Percentiles rank a stretch among this genome's conserved stretches.
These are phyloP conservation scores for Fusarium protoensiforme DNA, from an alignment of 2,329 filamentous ascomycete genomes.

Conservation along the genomic window DNA sequence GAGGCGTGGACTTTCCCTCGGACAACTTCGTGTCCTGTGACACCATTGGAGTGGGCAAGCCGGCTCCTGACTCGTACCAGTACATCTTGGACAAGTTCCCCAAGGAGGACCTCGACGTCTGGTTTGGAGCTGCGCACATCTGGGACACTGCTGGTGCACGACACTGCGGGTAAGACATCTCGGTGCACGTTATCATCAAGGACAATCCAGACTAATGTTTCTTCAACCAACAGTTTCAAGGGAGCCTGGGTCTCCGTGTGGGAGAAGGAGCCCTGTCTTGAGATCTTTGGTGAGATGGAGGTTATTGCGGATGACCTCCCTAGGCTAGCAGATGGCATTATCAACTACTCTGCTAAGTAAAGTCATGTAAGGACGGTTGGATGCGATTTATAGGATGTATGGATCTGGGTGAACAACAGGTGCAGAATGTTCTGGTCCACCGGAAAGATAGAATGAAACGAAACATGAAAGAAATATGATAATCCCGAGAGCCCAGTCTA, in stretches of 20 bases:
- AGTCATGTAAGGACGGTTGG: no score
- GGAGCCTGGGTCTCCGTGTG: slow-evolving; percentile 28
- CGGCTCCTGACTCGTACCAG: slow-evolving; percentile 31
- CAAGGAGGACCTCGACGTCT: slow-evolving; percentile 24
- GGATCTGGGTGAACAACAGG: no score
- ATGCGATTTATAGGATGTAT: no score
- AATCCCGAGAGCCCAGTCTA: background rate
- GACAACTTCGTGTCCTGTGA: slow-evolving; percentile 32
- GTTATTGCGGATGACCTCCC: slow-evolving; percentile 27
- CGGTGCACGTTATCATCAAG: background rate
- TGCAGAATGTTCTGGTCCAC: no score
- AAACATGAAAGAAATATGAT: background rate
- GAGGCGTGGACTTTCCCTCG: slow-evolving; percentile 24
- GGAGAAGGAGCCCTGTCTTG: slow-evolving; percentile 28
- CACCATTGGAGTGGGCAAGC: slow-evolving; percentile 30
- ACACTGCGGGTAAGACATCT: slow-evolving; percentile 22
- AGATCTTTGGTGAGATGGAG: slow-evolving; percentile 38
- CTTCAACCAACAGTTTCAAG: slow-evolving; percentile 15
- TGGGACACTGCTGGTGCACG: slow-evolving; percentile 35
- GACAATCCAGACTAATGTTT: slow-evolving; percentile 1
- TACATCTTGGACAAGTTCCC: slow-evolving; percentile 26
- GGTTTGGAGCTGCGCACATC: slow-evolving; percentile 35
- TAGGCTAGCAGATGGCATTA: slow-evolving; percentile 33
- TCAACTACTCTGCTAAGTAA: background rate
- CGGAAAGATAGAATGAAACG: background rate